A percentile compares a stretch with the other conserved stretches of the same genome.
Conservation (phyloP, 768 basidiomycete genomes). For the Pleurotus salmoneostramineus region DNA sequence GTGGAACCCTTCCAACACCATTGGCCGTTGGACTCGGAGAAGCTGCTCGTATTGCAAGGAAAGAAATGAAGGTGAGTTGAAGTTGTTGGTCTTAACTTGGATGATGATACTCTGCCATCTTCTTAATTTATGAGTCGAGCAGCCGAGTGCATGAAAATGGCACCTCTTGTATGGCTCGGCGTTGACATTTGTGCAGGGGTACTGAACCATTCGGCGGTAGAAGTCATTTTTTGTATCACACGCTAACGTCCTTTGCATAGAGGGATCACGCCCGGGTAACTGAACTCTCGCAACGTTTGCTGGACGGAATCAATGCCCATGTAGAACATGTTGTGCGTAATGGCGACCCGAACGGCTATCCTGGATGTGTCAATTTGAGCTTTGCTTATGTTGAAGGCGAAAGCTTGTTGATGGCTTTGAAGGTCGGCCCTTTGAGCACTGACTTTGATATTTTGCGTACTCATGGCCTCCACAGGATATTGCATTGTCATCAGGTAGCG, state of each 20-base stretch:
- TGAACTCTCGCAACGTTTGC: slow-evolving; percentile 74
- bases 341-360: slow-evolving; percentile 87
- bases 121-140: neutral
- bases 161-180: slow-evolving; percentile 39
- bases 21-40: slow-evolving; percentile 92
- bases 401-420: slow-evolving; percentile 95
- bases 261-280: slow-evolving; percentile 76
- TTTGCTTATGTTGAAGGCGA: slow-evolving; percentile 98
- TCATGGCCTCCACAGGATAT: no score
- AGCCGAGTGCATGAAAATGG: neutral
- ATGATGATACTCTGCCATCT: no score
- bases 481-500: slow-evolving; percentile 95
- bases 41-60: slow-evolving; percentile 86
- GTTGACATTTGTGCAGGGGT: slow-evolving; percentile 88
- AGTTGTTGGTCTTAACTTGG: slow-evolving; percentile 9
- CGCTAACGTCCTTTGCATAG: slow-evolving; percentile 36
- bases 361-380: slow-evolving; percentile 93
- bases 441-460: no score
- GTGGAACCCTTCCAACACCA: slow-evolving; percentile 89
- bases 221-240: neutral
- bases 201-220: slow-evolving; percentile 47
- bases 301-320: slow-evolving; percentile 74
- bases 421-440: no score
- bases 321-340: slow-evolving; percentile 93
- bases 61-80: slow-evolving; percentile 86